phyloP scores from a whole-genome alignment of 1,284 basidiomycete species.

The Moesziomyces sp. region DNA sequence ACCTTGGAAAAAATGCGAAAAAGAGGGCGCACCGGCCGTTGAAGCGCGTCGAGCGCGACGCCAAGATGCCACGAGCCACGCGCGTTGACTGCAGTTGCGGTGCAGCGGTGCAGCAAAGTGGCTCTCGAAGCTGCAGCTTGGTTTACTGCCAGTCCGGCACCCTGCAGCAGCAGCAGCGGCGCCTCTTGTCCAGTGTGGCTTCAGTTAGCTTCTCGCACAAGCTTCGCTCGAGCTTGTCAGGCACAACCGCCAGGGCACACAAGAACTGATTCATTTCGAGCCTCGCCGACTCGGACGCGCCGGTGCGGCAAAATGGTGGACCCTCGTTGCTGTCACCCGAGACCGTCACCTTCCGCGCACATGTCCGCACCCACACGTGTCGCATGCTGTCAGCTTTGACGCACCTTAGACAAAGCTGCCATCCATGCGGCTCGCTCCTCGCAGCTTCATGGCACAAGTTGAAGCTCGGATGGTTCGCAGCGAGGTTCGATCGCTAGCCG shows the following conservation, averaged over 20 bases:
- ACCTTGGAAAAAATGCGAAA: not conserved
- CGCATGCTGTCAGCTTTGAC: too few species aligned
- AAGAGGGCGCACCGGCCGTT: not conserved
- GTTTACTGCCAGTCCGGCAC: not conserved
- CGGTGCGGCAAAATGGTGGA: too few species aligned
- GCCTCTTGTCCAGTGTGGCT: not conserved
- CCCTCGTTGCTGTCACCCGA: too few species aligned
- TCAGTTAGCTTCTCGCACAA: not conserved
- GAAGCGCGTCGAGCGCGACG: not conserved
- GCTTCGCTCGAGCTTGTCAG: not conserved
- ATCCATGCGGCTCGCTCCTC: too few species aligned
- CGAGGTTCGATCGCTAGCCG: too few species aligned
- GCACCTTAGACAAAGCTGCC: too few species aligned
- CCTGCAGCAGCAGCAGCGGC: not conserved
- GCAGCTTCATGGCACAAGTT: too few species aligned
- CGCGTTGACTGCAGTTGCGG: conserved; percentile 1
- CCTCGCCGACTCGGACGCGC: not conserved
- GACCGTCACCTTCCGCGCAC: too few species aligned
- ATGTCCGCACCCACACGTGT: too few species aligned
- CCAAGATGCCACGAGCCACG: not conserved
- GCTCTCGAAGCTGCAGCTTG: not conserved
- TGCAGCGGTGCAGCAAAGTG: not conserved
- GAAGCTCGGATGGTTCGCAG: too few species aligned
- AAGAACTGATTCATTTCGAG: not conserved
- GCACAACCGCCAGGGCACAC: too few species aligned